These are phyloP conservation scores for Geotrichum aggregatum DNA, from an alignment of 1,139 yeast species.

Conservation along the genomic window DNA sequence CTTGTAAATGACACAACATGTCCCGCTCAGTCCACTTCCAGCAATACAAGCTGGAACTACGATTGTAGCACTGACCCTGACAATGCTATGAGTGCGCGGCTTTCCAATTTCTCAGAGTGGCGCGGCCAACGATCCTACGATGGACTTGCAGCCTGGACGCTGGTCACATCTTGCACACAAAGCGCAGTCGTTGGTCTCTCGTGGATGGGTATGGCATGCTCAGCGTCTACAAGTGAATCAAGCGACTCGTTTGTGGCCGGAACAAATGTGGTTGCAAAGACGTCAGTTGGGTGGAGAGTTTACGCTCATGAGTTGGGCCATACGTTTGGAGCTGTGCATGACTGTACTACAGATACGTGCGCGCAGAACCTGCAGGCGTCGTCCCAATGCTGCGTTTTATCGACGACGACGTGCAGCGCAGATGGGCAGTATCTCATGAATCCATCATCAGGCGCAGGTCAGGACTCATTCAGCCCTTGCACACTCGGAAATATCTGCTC, in stretches of 20 bases:
- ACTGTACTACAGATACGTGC: conserved; percentile 40
- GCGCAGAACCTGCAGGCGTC: conserved; percentile 31
- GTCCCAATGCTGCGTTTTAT: conserved; percentile 40
- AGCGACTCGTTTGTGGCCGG: conserved; percentile 34
- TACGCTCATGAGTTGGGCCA: conserved; percentile 45
- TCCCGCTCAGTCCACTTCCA: conserved; percentile 27
- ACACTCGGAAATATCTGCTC: conserved; percentile 41
- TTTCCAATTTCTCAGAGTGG: conserved; percentile 38
- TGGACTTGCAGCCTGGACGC: conserved; percentile 41
- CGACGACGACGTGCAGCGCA: conserved; percentile 36
- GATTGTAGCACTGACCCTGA: conserved; percentile 29
- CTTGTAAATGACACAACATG: conserved; percentile 28
- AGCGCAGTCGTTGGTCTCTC: conserved; percentile 42
- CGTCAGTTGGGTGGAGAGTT: conserved; percentile 39
- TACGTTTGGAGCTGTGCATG: conserved; percentile 45
- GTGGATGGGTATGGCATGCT: conserved; percentile 42
- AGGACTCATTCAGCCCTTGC: conserved; percentile 38
- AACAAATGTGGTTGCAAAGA: conserved; percentile 39
- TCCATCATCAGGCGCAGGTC: conserved; percentile 38
- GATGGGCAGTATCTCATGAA: conserved; percentile 40
- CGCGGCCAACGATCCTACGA: conserved; percentile 35
- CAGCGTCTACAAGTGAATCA: conserved; percentile 21
- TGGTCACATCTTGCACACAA: conserved; percentile 38
- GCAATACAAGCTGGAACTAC: conserved; percentile 35
- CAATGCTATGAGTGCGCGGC: conserved; percentile 33